These are phyloP conservation scores for Fusarium longipes DNA, from an alignment of 2,329 filamentous ascomycete genomes.

Conservation along the genomic window DNA sequence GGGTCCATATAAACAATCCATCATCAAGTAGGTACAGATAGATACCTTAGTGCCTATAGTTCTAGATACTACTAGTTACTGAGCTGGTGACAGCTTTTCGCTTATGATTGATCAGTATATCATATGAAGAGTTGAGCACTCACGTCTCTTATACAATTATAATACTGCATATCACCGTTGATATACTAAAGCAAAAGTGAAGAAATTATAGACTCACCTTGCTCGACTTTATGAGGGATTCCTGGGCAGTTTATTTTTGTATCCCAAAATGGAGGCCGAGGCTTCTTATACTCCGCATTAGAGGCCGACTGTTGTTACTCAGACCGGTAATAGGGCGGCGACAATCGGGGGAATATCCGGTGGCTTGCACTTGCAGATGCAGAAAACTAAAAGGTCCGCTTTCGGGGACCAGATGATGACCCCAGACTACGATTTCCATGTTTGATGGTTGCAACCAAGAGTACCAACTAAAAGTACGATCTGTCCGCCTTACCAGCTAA, in stretches of 20 bases:
- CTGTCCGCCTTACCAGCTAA: background rate
- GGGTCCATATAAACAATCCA: background rate
- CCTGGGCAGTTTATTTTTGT: too few species aligned
- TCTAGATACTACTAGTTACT: too few species aligned
- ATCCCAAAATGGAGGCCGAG: too few species aligned
- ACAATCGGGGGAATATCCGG: slow-evolving; percentile 8
- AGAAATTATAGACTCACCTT: too few species aligned
- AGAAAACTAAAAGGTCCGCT: slow-evolving; percentile 16
- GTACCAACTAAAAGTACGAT: too few species aligned
- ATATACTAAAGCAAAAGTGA: too few species aligned
- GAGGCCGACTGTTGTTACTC: slow-evolving; percentile 6
- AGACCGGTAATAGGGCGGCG: slow-evolving; percentile 31
- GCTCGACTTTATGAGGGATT: too few species aligned
- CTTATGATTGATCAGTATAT: background rate
- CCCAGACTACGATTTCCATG: slow-evolving; percentile 1
- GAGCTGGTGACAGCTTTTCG: too few species aligned
- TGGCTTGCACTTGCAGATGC: slow-evolving; percentile 13
- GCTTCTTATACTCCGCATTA: background rate
- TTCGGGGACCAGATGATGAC: slow-evolving; percentile 23
- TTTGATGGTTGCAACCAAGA: slow-evolving; percentile 23
- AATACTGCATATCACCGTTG: background rate
- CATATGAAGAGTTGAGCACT: background rate
- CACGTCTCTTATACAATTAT: background rate
- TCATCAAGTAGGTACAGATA: background rate
- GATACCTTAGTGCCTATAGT: too few species aligned